These are phyloP conservation scores for Raphanus hybrid DNA, from an alignment of 441 rosid species.

Conservation along the genomic window DNA sequence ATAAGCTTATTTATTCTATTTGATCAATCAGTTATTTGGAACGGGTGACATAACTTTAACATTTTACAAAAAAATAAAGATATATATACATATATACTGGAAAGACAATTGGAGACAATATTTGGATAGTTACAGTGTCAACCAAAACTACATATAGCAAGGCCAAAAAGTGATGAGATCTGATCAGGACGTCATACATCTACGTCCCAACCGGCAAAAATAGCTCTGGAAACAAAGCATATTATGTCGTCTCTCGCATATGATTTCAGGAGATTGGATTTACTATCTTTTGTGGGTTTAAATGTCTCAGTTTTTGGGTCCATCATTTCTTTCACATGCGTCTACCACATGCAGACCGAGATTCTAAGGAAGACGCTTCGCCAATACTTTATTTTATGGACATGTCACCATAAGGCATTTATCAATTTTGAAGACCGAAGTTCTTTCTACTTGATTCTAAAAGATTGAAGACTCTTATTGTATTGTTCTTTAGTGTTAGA, in stretches of 20 bases:
- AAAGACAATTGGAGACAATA: neutral
- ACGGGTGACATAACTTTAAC: conserved; percentile 10
- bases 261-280: conserved; percentile 5
- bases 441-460: neutral
- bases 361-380: neutral
- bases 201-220: conserved; percentile 3
- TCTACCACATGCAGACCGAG: conserved; percentile 1
- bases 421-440: neutral
- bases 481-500: neutral
- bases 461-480: neutral
- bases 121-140: neutral
- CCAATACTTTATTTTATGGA: neutral
- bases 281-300: neutral
- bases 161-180: conserved; percentile 1
- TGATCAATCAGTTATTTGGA: conserved; percentile 19
- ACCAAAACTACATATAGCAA: conserved; percentile 4
- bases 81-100: neutral
- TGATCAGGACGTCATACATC: neutral
- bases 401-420: neutral
- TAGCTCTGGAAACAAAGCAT: neutral
- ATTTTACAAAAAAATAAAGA: neutral
- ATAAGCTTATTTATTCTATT: conserved; percentile 8
- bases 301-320: neutral
- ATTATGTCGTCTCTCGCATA: neutral
- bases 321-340: neutral